Percentiles rank a stretch among this genome's conserved stretches.
These are phyloP conservation scores for Malus sieversii DNA, from an alignment of 306 rosid genomes.

Conservation along the genomic window DNA sequence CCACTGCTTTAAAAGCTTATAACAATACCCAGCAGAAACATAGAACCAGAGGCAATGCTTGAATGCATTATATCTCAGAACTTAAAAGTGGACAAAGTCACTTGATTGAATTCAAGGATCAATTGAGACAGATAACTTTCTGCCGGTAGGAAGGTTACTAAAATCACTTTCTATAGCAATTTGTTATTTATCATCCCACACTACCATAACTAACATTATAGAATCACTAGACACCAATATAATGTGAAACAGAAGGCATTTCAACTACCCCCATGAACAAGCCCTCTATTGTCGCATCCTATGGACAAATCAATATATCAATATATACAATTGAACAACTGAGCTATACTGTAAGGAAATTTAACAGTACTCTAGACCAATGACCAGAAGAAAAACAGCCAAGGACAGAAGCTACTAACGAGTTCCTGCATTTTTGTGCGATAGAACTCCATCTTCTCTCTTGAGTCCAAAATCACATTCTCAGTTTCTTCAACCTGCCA, in stretches of 20 bases:
- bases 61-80: neutral
- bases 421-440: conserved; percentile 94
- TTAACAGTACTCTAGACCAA: neutral
- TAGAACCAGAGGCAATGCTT: neutral
- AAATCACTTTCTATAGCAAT: neutral
- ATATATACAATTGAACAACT: neutral
- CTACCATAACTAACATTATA: neutral
- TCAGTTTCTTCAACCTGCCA: conserved; percentile 56
- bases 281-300: neutral
- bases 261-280: neutral
- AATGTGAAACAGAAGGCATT: neutral
- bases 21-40: neutral
- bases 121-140: neutral
- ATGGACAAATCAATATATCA: neutral
- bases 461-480: conserved; percentile 68
- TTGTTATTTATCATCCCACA: neutral
- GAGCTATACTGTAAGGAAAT: neutral
- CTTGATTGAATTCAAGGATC: neutral
- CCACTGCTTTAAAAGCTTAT: neutral
- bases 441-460: conserved; percentile 73
- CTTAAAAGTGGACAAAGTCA: neutral
- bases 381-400: conserved; percentile 17
- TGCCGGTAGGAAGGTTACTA: neutral
- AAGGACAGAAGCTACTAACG: conserved; percentile 48
- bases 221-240: conserved; percentile 1